Evolutionary conservation across 345 rosid genomes (phyloP), one percentile per base, ranked within the genome.

Genomic region (Turnera subulata): DNA sequence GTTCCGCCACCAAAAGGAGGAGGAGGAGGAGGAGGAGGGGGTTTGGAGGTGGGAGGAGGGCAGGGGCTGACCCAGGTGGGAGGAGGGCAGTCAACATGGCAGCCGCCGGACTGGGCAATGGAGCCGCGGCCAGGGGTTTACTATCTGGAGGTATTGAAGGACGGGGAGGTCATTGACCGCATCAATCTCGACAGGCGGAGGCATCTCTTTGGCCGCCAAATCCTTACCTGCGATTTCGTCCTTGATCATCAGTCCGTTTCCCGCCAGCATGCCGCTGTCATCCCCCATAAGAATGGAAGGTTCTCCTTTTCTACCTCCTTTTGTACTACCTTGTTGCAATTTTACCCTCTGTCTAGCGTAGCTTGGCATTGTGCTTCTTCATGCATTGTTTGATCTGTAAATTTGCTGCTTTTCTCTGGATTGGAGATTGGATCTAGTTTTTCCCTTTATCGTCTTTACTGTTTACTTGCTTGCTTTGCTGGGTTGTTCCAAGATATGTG

Each of bases 71-170:
- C 84, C 10, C 86, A 84, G 61, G 58, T 85, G 44, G 97, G 97
- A 50, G 94, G 82, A 9, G 84, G 97, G 25, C 96, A 87, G 55
- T 91, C 97, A 9, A 73, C 73, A 32, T 91, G 97, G 97, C 85
- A 79, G 70, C 96, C 94, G 7, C 97, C 97, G 35, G 96, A 91
- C 63, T 91, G 97, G 97, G 89, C 91, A 0, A 83, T 84, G 25
- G 97, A 93, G 78, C 99, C 97, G 50, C 84, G 95, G 1, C 58
- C 82, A 0, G 88, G 97, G n/a, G 87, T 89, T 55, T 82, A 85
- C 70, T 80, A 83, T 70, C 95, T 93, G 6, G 87, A 93, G 29
- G 91, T 93, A 52, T 45, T 93, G 68, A 93, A 93, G 76, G 97
- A 89, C 37, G 87, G 96, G 4, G 88, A 89, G 65, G 80, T 85